A percentile compares a stretch with the other conserved stretches of the same genome.
Conservation (phyloP, 129 eudicot species). For the Tanacetum coccineum region DNA sequence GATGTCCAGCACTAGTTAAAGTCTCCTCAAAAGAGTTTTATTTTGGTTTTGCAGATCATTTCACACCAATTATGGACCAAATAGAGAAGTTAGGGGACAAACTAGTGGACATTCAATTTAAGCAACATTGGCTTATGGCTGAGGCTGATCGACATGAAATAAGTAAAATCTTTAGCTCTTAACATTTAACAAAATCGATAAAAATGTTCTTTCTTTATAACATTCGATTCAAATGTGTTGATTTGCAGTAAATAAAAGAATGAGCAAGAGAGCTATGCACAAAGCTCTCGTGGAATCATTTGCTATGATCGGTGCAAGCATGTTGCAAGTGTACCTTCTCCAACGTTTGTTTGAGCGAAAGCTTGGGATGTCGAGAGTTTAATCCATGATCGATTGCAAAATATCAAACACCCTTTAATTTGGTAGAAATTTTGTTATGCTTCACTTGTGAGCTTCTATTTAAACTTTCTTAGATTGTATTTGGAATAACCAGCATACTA, state of each 20-base stretch:
- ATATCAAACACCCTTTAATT: conserved; percentile 3
- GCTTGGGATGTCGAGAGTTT: conserved; percentile 69
- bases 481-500: too few species aligned
- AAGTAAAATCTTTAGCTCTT: conserved; percentile 38
- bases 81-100: conserved; percentile 67
- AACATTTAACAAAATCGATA: not conserved
- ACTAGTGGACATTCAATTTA: conserved; percentile 58
- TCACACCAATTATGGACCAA: conserved; percentile 66
- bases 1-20: not conserved
- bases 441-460: too few species aligned
- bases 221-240: not conserved
- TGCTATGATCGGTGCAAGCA: conserved; percentile 63
- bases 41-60: conserved; percentile 58
- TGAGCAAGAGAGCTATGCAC: conserved; percentile 79
- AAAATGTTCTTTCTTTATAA: too few species aligned
- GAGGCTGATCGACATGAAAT: conserved; percentile 80
- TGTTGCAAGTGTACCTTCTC: conserved; percentile 77
- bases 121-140: conserved; percentile 90
- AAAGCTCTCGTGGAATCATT: conserved; percentile 75
- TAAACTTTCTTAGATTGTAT: too few species aligned
- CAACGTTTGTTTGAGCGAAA: conserved; percentile 74
- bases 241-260: conserved; percentile 70
- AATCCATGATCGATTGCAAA: conserved; percentile 18
- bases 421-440: conserved; percentile 9
- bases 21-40: not conserved